phyloP scores from a whole-genome alignment of 2,329 filamentous ascomycete genomes.

The Neofusicoccum laricinum region DNA sequence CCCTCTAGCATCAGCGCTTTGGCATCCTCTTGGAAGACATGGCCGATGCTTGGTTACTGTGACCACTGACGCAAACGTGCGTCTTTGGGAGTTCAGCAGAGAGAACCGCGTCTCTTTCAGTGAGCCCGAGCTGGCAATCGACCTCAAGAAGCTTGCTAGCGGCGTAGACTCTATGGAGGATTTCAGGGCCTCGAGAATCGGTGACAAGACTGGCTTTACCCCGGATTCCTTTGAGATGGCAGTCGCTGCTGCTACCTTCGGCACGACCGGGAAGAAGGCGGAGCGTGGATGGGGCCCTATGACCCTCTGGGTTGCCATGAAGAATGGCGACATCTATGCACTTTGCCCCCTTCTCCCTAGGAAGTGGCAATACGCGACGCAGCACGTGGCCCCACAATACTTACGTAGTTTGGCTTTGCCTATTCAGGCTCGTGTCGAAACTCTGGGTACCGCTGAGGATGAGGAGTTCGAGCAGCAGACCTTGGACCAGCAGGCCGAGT shows the following conservation, averaged over 20 bases:
- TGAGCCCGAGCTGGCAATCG: slow-evolving; percentile 75
- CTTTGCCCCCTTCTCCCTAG: slow-evolving; percentile 85
- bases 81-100: slow-evolving; percentile 86
- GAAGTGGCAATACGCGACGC: slow-evolving; percentile 66
- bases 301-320: slow-evolving; percentile 97
- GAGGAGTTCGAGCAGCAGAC: slow-evolving; percentile 39
- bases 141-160: slow-evolving; percentile 84
- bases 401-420: slow-evolving; percentile 33
- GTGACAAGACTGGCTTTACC: slow-evolving; percentile 78
- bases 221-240: slow-evolving; percentile 92
- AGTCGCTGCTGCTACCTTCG: slow-evolving; percentile 86
- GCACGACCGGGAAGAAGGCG: slow-evolving; percentile 60
- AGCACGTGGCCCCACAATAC: slow-evolving; percentile 10
- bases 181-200: slow-evolving; percentile 71
- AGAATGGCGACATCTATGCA: slow-evolving; percentile 87
- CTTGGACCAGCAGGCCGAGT: slow-evolving; percentile 56
- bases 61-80: slow-evolving; percentile 81
- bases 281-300: slow-evolving; percentile 82
- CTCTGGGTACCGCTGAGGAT: slow-evolving; percentile 40
- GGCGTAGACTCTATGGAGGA: slow-evolving; percentile 80
- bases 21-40: slow-evolving; percentile 87
- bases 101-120: slow-evolving; percentile 85
- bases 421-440: slow-evolving; percentile 41
- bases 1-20: slow-evolving; percentile 75
- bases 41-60: slow-evolving; percentile 83